These are phyloP conservation scores for Ogataea salicorniae DNA, from an alignment of 805 yeast species.

Conservation along the genomic window DNA sequence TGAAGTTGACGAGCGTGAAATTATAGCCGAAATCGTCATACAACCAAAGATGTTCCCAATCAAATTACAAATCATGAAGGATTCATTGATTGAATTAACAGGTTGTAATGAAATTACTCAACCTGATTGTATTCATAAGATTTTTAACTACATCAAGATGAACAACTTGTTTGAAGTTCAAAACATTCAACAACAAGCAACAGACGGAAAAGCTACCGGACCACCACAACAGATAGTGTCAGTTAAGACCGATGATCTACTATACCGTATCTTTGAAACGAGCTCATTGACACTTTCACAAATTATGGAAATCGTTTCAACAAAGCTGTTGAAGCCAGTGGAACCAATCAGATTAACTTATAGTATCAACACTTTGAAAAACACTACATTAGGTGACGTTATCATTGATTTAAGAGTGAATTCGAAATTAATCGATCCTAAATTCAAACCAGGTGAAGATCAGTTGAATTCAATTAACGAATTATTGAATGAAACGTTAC, in stretches of 20 bases:
- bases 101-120: slow-evolving; percentile 79
- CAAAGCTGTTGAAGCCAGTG: slow-evolving; percentile 66
- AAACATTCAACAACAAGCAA: slow-evolving; percentile 13
- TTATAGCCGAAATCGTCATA: slow-evolving; percentile 67
- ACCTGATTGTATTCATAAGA: slow-evolving; percentile 60
- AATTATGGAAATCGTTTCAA: slow-evolving; percentile 60
- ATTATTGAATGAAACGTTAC: slow-evolving; percentile 39
- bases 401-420: slow-evolving; percentile 69
- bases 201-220: slow-evolving; percentile 6
- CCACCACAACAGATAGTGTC: slow-evolving; percentile 24
- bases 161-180: slow-evolving; percentile 33
- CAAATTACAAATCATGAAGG: slow-evolving; percentile 57
- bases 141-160: slow-evolving; percentile 33
- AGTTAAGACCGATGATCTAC: slow-evolving; percentile 39
- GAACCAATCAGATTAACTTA: slow-evolving; percentile 78
- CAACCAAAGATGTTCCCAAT: slow-evolving; percentile 77
- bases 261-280: slow-evolving; percentile 40
- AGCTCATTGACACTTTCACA: slow-evolving; percentile 64
- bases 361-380: slow-evolving; percentile 68
- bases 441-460: slow-evolving; percentile 32
- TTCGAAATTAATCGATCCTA: slow-evolving; percentile 33
- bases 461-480: slow-evolving; percentile 37
- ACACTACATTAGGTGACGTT: slow-evolving; percentile 74
- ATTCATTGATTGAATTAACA: slow-evolving; percentile 56
- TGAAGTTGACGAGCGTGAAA: slow-evolving; percentile 35